Conservation (phyloP, 306 rosid species). For the Gastrolobium villosum region DNA sequence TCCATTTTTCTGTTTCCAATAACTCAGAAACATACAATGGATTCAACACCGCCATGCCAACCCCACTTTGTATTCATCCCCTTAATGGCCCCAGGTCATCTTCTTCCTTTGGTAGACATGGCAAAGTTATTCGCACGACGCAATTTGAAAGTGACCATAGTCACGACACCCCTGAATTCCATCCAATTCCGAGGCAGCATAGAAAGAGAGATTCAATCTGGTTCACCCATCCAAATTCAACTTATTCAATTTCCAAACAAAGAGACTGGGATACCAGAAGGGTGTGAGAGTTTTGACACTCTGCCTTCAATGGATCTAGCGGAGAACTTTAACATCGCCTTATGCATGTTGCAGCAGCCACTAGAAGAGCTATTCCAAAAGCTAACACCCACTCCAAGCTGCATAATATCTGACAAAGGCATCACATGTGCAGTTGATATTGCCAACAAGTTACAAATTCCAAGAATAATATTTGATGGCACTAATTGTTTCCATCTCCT, state of each 20-base stretch:
- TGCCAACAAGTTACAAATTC: constrained; percentile 47
- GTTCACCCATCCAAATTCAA: constrained; percentile 52
- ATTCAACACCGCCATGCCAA: constrained; percentile 13
- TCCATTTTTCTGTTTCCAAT: too few relatives aligned
- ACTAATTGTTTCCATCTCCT: constrained; percentile 39
- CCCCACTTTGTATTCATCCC: constrained; percentile 74
- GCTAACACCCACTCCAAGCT: constrained; percentile 49
- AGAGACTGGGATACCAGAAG: constrained; percentile 56
- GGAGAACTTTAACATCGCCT: constrained; percentile 50
- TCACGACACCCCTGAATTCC: constrained; percentile 74
- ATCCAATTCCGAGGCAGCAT: constrained; percentile 47
- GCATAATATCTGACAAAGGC: constrained; percentile 54
- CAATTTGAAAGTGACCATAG: constrained; percentile 58
- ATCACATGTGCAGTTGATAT: constrained; percentile 49
- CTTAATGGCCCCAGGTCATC: constrained; percentile 78
- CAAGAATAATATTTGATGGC: constrained; percentile 51
- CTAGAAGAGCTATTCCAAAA: constrained; percentile 41
- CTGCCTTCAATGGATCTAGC: constrained; percentile 58
- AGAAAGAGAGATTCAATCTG: constrained; percentile 45
- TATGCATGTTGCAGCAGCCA: constrained; percentile 52
- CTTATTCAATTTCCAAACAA: constrained; percentile 43
- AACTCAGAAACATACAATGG: constrained; percentile 22
- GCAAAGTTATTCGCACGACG: constrained; percentile 62
- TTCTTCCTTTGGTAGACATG: constrained; percentile 78
- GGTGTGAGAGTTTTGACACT: constrained; percentile 61